A percentile compares a stretch with the other conserved stretches of the same genome.
Conservation (phyloP, 1,139 yeast genomes). For the Torulaspora globosa region DNA sequence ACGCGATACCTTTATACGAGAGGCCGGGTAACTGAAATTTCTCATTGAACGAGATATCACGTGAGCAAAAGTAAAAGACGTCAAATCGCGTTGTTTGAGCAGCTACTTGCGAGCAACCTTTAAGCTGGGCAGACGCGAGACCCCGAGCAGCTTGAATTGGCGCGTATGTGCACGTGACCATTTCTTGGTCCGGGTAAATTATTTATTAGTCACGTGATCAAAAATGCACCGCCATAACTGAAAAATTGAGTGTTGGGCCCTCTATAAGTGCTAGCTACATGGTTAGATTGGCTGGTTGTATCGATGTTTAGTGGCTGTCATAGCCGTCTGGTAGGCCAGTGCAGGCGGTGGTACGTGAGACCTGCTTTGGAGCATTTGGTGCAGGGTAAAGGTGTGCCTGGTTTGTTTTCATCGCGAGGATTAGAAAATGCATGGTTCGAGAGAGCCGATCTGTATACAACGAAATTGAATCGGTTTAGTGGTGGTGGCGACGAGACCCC, state of each 20-base stretch:
- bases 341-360: constrained; percentile 17
- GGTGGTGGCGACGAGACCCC: constrained; percentile 24
- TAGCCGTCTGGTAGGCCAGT: constrained; percentile 6
- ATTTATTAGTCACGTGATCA: not conserved
- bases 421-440: constrained; percentile 57
- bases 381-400: constrained; percentile 44
- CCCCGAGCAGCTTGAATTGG: not conserved
- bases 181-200: no score
- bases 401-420: constrained; percentile 52
- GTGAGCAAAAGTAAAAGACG: not conserved
- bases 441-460: constrained; percentile 48
- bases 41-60: not conserved
- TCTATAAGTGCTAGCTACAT: not conserved
- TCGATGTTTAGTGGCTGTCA: constrained; percentile 9
- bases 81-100: no score
- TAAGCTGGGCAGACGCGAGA: no score
- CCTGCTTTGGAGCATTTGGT: constrained; percentile 29
- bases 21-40: not conserved
- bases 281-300: not conserved
- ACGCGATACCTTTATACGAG: not conserved
- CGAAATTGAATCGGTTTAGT: constrained; percentile 42
- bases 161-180: no score
- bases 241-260: not conserved
- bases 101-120: no score
- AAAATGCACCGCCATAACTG: not conserved